These are phyloP conservation scores for Cladorrhinum samala DNA, from an alignment of 495 filamentous ascomycete species.

Conservation along the genomic window DNA sequence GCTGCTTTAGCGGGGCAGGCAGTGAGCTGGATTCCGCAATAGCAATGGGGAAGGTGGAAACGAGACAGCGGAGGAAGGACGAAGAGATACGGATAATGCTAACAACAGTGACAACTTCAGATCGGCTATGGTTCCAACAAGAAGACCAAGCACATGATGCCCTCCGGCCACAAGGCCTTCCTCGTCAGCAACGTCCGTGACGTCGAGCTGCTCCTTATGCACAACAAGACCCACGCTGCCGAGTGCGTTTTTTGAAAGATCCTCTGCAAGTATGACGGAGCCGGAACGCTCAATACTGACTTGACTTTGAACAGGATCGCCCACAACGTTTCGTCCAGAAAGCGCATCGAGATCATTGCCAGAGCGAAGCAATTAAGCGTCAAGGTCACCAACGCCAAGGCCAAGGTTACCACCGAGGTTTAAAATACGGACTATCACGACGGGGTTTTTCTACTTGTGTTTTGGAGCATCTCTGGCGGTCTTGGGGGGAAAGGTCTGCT, in stretches of 20 bases:
- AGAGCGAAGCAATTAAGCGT: constrained; percentile 95
- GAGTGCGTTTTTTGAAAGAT: constrained; percentile 60
- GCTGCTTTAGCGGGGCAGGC: neutral
- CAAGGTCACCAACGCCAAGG: constrained; percentile 99
- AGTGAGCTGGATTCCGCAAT: neutral
- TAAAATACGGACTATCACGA: constrained; percentile 43
- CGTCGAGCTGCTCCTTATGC: constrained; percentile 97
- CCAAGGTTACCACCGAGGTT: constrained; percentile 93
- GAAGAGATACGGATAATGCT: constrained; percentile 14
- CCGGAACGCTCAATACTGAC: neutral
- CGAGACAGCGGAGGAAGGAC: constrained; percentile 3
- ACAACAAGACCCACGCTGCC: constrained; percentile 97
- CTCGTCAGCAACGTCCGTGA: constrained; percentile 93
- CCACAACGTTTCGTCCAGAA: constrained; percentile 94
- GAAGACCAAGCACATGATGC: constrained; percentile 98
- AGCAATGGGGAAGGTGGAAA: neutral
- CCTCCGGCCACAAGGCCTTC: constrained; percentile 99
- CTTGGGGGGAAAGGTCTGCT: constrained; percentile 29
- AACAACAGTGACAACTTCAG: constrained; percentile 37
- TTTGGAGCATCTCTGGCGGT: constrained; percentile 30
- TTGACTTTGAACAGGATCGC: constrained; percentile 61
- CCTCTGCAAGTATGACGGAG: neutral
- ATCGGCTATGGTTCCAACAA: constrained; percentile 98
- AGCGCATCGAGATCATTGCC: constrained; percentile 93
- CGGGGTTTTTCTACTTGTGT: constrained; percentile 27